Evolutionary conservation across 2,329 filamentous ascomycete genomes (phyloP), one percentile per base, ranked within the genome.

Genomic region (Fusarium illudens): DNA sequence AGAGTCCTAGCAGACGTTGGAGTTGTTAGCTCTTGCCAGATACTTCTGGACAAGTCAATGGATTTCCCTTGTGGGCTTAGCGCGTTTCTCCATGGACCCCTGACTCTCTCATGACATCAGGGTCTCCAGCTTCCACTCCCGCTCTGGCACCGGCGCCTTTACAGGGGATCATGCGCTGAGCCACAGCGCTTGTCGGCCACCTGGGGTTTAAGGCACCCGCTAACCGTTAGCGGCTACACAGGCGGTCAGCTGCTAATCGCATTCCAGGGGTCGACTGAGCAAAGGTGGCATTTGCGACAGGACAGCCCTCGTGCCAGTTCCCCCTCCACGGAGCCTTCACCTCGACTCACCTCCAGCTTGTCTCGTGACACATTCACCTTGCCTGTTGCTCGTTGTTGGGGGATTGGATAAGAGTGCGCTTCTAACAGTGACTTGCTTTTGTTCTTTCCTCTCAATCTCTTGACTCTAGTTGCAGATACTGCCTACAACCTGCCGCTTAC

Each of bases 261-360:
- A 49, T 56, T 56, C 56, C 36, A 66, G 58, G 65, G 64, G 67
- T 68, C 54, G 36, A 39, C 46, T 55, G 57, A 58, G 54, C 58
- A 33, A 62, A 71, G 51, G 65, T 67, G 62, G 66, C 58, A 62
- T 67, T 52, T 67, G 59, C 44, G 57, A 34, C 34, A n/a, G 17
- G 20, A 11, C 30, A 34, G 46, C 39, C 65, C 59, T 60, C 62
- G 36, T 68, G 59, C 59, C 48, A 42, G 67, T 37, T 39, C 58
- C 61, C 67, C 67, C 68, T 71, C 62, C 67, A 63, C 13, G 33
- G 48, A 54, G 56, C 49, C 50, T 60, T 44, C 62, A 67, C 50
- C 62, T 56, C 52, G 48, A 54, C 46, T 58, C 42, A 56, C 46
- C 46, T 46, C 11, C 8, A 19, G 7, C 11, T 22, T 34, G 55